Conservation (phyloP, 169 alveolate species). For the Theileria luwenshuni region DNA sequence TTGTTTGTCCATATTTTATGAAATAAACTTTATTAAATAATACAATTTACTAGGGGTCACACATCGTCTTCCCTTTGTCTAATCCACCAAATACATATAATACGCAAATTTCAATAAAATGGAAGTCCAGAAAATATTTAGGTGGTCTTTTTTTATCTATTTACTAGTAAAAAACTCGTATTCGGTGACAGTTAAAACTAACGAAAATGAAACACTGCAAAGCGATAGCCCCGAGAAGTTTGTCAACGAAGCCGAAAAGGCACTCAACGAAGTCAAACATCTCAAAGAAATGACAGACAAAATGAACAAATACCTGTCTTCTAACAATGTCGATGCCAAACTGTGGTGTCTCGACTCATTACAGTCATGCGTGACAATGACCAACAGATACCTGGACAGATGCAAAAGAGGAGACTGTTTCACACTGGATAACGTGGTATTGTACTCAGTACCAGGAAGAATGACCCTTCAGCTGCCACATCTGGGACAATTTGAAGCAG, state of each 20-base stretch:
- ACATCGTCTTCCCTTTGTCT: neutral
- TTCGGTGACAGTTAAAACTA: neutral
- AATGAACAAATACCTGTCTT: slow-evolving; percentile 7
- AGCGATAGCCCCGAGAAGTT: slow-evolving; percentile 19
- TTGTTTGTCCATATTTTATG: slow-evolving; percentile 8
- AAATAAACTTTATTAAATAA: neutral
- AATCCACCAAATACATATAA: neutral
- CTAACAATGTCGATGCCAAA: slow-evolving; percentile 6
- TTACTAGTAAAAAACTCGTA: neutral
- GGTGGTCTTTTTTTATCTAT: slow-evolving; percentile 7
- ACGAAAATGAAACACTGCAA: neutral
- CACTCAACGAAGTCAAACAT: slow-evolving; percentile 14
- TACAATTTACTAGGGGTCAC: neutral
- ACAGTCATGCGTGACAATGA: slow-evolving; percentile 23
- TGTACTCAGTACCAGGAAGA: neutral
- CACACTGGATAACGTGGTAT: slow-evolving; percentile 19
- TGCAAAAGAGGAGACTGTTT: slow-evolving; percentile 41
- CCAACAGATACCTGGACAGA: slow-evolving; percentile 28
- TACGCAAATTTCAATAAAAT: slow-evolving; percentile 4
- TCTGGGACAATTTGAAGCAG: slow-evolving; percentile 14
- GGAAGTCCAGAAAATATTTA: slow-evolving; percentile 15
- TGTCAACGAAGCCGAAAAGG: slow-evolving; percentile 3
- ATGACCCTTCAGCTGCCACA: slow-evolving; percentile 3
- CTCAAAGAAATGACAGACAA: slow-evolving; percentile 11
- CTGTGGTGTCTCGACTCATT: slow-evolving; percentile 13